Evolutionary conservation across 371 early-diverging fungal genomes (phyloP), one percentile per base, ranked within the genome.

Genomic region (Actinomortierella wolfii): DNA sequence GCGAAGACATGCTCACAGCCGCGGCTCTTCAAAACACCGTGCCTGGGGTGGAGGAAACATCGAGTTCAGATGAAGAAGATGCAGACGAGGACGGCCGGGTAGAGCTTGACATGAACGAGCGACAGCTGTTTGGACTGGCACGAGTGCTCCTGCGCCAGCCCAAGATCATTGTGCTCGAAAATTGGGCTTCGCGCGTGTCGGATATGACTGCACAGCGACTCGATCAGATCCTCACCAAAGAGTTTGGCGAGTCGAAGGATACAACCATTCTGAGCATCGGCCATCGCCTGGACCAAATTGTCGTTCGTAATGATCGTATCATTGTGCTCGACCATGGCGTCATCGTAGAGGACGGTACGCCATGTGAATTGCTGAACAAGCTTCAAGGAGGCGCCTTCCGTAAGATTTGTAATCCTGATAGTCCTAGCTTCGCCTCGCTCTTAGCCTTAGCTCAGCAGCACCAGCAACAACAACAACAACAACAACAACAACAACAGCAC

Each of bases 31-130:
- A 11, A 6, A 11, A 4, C 4, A 11, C 34, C 34, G 34, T 34
- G 34, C 34, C 34, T 4, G 34, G 34, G 7, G 11, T 34, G 7
- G 34, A 34, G 7, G 34, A 34, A 4, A 34, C 34, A 4, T 34
- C 34, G 34, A 34, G 34, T 0, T 58, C 53, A 0, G 39, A 53
- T n/a, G 48, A 44, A 9, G 59, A 43, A 2, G 56, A 50, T 0
- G 60, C 64, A 2, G 66, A 62, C 8, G 74, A 56, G 51, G 29
- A 53, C 41, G 17, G 41, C 17, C 65, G 74, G 0, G 60, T 67
- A n/a, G 74, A 73, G n/a, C 54, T 73, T 18, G 74, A 73, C 26
- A 67, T 63, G 34, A 73, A 73, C 50, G 74, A 73, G 46, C 55
- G 67, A 2, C 74, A 73, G 41, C 50, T 73, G 29, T 54, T 73